Evolutionary conservation across 305 asterid species (phyloP), one percentile per base, ranked within the genome.

Genomic region (Rubia peregrina): DNA sequence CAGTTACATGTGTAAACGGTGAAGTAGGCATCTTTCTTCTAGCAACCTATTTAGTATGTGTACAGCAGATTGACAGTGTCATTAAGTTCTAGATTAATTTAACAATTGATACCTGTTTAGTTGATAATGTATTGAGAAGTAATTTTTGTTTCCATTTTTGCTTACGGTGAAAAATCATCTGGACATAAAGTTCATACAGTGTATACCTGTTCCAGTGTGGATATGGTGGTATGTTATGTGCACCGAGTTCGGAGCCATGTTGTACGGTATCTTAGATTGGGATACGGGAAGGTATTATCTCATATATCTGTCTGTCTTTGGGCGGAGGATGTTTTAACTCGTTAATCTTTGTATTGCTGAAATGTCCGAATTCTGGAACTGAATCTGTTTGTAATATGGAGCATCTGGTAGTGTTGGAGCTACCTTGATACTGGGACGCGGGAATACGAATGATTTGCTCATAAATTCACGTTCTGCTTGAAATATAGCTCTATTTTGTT

Each of bases 11-110:
- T 59, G 61, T 59, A 49, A 10, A 65, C 10, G 4, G 44, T 67
- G 10, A 42, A 14, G 30, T n/a, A 26, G 62, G 19, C 67, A 44
- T 55, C 51, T 65, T 56, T 41, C 68, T 7, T 73, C 72, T 26
- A 13, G 44, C 65, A 55, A 41, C 11, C 41, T 53, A 16, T 17
- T 8, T 41, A 9, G 67, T 48, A 53, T 26, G 53, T 44, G 62
- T 67, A 67, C n/a, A n/a, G n/a, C 63, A 44, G 63, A 68, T 67
- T 56, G 33, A 24, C 65, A 19, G 13, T 72, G 16, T 38, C 14
- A n/a, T 65, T 56, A 38, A 24, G 26, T 44, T 42, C 16, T 59
- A 16, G 7, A 16, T 21, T 60, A 36, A 13, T 67, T 57, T 70
- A 10, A 73, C 22, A 7, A 33, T 51, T 51, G 24, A 17, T 5